phyloP scores from a whole-genome alignment of 2,329 filamentous ascomycete species.

The Cladosporium sphaerospermum region DNA sequence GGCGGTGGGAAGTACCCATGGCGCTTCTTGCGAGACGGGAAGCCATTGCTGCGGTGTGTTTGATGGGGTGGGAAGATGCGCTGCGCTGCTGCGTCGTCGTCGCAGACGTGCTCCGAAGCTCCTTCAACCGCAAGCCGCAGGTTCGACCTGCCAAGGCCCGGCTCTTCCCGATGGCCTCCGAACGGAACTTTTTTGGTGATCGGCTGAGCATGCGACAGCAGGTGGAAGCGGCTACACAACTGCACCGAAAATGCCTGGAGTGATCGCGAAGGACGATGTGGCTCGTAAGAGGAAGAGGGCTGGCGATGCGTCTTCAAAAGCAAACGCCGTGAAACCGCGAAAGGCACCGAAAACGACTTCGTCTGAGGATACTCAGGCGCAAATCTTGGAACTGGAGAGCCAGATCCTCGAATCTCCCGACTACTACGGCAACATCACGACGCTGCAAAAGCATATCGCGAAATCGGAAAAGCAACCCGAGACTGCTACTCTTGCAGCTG shows the following conservation, averaged over 20 bases:
- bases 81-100: constrained; percentile 13
- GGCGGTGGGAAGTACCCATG: constrained; percentile 64
- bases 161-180: background rate
- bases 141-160: background rate
- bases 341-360: constrained; percentile 34
- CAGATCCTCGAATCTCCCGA: constrained; percentile 80
- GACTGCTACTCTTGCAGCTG: constrained; percentile 51
- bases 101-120: constrained; percentile 6
- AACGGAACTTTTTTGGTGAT: background rate
- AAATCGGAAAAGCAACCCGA: constrained; percentile 51
- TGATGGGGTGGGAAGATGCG: constrained; percentile 40
- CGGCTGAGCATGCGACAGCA: background rate
- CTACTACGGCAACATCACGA: constrained; percentile 85
- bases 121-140: background rate
- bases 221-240: background rate
- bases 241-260: constrained; percentile 31
- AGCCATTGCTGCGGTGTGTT: constrained; percentile 76
- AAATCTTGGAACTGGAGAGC: constrained; percentile 69
- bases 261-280: constrained; percentile 21
- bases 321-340: constrained; percentile 27
- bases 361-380: constrained; percentile 50
- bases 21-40: constrained; percentile 94
- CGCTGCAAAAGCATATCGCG: constrained; percentile 53
- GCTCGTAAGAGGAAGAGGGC: constrained; percentile 41
- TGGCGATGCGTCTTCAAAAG: constrained; percentile 14